Percentiles rank a stretch among this genome's conserved stretches.
Evolutionary conservation across 768 basidiomycete genomes (phyloP).

Genomic region (Mycena metata): DNA sequence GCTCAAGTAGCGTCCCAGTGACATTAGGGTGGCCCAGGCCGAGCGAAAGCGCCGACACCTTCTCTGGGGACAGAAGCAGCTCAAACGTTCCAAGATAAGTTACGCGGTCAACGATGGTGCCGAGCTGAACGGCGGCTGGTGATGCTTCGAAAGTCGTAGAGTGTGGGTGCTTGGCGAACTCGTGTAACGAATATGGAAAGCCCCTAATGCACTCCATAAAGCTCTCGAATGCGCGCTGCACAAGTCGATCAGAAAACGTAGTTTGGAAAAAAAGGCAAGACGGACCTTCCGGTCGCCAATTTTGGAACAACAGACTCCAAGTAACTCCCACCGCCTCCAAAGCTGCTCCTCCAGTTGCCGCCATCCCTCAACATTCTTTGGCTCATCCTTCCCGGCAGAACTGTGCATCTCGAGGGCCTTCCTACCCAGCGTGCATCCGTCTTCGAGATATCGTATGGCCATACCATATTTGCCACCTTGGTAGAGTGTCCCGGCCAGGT

Average conservation of each 20-base stretch:
- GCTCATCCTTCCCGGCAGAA: constrained; percentile 37
- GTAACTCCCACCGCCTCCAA: constrained; percentile 82
- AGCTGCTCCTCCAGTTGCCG: constrained; percentile 73
- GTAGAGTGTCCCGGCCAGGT: constrained; percentile 78
- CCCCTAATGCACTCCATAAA: constrained; percentile 64
- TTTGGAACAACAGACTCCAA: constrained; percentile 84
- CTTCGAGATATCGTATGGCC: constrained; percentile 75
- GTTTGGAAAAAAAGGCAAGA: constrained; percentile 13
- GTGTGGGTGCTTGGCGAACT: constrained; percentile 54
- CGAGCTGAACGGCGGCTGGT: constrained; percentile 66
- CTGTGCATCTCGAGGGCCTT: constrained; percentile 56
- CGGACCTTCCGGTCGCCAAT: constrained; percentile 82
- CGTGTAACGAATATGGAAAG: constrained; percentile 65
- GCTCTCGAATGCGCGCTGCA: constrained; percentile 72
- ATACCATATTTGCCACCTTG: constrained; percentile 71
- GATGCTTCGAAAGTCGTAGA: constrained; percentile 55
- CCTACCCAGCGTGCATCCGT: constrained; percentile 69
- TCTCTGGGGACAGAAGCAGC: constrained; percentile 64
- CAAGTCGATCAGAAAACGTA: constrained; percentile 15
- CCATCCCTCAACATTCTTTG: constrained; percentile 62
- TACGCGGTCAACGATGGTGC: constrained; percentile 70
- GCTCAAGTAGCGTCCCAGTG: constrained; percentile 70
- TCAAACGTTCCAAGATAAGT: constrained; percentile 79
- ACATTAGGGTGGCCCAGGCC: constrained; percentile 47
- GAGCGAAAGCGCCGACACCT: constrained; percentile 61